Conservation (phyloP, 106 monocot species). For the Narthecium ossifragum region DNA sequence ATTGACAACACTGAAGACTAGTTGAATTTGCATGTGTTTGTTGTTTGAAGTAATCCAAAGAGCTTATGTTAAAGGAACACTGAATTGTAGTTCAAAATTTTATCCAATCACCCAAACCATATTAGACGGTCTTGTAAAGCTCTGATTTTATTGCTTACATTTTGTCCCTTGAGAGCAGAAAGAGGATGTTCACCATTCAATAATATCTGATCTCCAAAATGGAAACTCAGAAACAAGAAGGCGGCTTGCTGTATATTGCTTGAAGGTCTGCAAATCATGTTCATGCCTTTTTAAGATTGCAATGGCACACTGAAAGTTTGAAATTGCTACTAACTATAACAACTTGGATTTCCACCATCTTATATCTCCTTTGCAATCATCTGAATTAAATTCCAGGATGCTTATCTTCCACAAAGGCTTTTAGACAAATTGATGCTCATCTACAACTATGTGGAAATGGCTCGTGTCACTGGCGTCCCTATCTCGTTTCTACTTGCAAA, state of each 20-base stretch:
- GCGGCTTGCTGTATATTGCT: slow-evolving; percentile 94
- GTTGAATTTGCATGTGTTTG: too few relatives aligned
- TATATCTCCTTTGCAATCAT: not conserved
- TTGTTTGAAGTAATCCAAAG: too few relatives aligned
- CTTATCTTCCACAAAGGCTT: slow-evolving; percentile 96
- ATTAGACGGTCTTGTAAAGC: too few relatives aligned
- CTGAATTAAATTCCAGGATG: slow-evolving; percentile 50
- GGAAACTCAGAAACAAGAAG: slow-evolving; percentile 92
- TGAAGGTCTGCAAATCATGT: slow-evolving; percentile 52
- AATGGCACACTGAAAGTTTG: not conserved
- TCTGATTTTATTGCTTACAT: too few relatives aligned
- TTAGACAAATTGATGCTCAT: slow-evolving; percentile 95
- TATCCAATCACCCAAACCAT: too few relatives aligned
- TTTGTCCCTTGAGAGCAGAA: slow-evolving; percentile 81
- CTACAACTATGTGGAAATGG: slow-evolving; percentile 99
- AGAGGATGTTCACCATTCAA: slow-evolving; percentile 99
- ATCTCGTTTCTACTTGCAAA: slow-evolving; percentile 92
- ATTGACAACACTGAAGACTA: too few relatives aligned
- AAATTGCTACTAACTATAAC: not conserved
- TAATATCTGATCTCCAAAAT: slow-evolving; percentile 99
- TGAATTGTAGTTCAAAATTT: too few relatives aligned
- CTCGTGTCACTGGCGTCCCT: slow-evolving; percentile 95
- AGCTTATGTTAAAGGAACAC: too few relatives aligned
- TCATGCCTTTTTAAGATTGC: not conserved
- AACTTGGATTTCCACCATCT: not conserved